Base-by-base conservation (phyloP, 345 rosid species). In the Eucalyptus cloeziana region DNA sequence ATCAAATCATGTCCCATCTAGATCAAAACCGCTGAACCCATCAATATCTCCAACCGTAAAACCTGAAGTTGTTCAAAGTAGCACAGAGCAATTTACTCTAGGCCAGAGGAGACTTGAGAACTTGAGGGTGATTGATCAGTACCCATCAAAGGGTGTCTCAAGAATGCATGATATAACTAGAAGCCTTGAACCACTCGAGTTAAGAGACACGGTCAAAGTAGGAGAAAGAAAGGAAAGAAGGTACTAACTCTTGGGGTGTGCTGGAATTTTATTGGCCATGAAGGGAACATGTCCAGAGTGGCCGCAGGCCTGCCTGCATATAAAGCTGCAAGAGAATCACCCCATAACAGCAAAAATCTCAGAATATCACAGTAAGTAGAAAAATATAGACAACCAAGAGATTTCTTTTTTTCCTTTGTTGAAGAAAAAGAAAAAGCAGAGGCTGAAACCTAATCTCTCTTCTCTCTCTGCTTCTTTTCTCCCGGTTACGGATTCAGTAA, bases 201-300 rank as follows among this genome's bases (percentile, higher is more conserved):
- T 58, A 90, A 89, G 67, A 21, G 91, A 94, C 89, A 91, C 89
- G 94, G 97, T 94, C 95, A 95, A 96, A 94, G 90, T 90, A 60
- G 80, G 89, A 88, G 89, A 91, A 93, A 91, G 92, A 85, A 90
- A 60, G 52, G 30, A 76, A 60, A 85, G 21, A 40, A 24, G 88
- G 93, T 92, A 91, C 94, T 92, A 92, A 96, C 97, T 94, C 94
- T 94, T 89, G 95, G 97, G 93, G 96, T 98, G 86, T 95, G 98
- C 89, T 97, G 98, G 94, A 95, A 94, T 94, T 98, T 98, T 86
- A 98, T 97, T 94, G 99, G 99, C 99, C 99, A 96, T 81, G 99
- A 95, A 93, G 99, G 99, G 94, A 97, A 98, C 97, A 98, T 97
- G 91, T 98, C 99, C 96, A 97, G 97, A 91, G 99, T 95, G 87